Conservation (phyloP, 2,329 filamentous ascomycete genomes). For the Cryphonectria parasitica region DNA sequence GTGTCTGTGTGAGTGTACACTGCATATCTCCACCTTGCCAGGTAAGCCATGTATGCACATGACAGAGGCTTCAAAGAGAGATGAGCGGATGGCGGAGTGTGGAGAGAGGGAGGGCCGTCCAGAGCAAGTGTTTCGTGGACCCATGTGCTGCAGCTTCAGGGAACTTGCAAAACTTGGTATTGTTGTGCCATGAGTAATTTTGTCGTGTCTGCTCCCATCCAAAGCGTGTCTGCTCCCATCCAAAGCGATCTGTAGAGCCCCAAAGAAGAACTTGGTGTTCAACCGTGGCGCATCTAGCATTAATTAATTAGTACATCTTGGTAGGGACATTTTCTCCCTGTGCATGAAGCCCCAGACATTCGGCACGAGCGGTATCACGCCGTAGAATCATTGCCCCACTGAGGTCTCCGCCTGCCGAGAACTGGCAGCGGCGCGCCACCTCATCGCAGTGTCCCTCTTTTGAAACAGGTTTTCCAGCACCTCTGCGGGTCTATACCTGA, state of each 20-base stretch:
- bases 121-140: no score
- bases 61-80: not conserved
- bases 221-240: no score
- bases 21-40: not conserved
- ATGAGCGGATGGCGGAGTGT: no score
- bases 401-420: not conserved
- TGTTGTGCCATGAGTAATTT: no score
- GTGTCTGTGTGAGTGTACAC: not conserved
- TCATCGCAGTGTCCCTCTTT: not conserved
- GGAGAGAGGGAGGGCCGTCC: no score
- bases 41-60: not conserved
- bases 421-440: not conserved
- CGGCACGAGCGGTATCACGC: not conserved
- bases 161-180: no score
- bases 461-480: conserved; percentile 13
- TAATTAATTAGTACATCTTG: not conserved
- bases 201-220: no score
- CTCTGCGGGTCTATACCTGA: conserved; percentile 12
- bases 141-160: no score
- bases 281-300: not conserved
- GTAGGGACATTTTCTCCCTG: not conserved
- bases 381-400: not conserved
- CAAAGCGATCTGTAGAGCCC: no score
- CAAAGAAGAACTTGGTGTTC: not conserved
- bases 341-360: not conserved